Percentiles rank a stretch among this genome's conserved stretches.
phyloP scores from a whole-genome alignment of 2,329 filamentous ascomycete species.

The Cadophora sp. region DNA sequence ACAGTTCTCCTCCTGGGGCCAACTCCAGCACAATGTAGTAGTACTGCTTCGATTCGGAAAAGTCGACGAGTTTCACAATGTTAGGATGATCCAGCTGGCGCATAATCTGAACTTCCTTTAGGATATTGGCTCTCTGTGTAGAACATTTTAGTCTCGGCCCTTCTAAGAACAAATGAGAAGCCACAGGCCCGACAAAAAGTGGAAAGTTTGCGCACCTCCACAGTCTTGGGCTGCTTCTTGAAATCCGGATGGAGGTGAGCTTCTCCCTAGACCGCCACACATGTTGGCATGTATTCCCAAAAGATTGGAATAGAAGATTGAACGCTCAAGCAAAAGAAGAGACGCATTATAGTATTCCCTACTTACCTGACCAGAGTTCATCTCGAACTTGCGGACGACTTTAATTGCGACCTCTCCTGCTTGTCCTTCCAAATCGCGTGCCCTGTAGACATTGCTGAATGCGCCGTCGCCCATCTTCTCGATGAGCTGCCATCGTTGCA shows the following conservation, averaged over 20 bases:
- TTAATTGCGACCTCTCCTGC: slow-evolving; percentile 92
- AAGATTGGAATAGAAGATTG: slow-evolving; percentile 1
- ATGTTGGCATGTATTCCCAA: slow-evolving; percentile 59
- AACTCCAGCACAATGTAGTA: slow-evolving; percentile 98
- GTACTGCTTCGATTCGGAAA: slow-evolving; percentile 91
- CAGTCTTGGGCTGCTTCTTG: slow-evolving; percentile 91
- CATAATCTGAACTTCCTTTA: slow-evolving; percentile 99
- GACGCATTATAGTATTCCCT: slow-evolving; percentile 40
- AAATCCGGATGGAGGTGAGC: slow-evolving; percentile 95
- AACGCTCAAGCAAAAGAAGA: slow-evolving; percentile 32
- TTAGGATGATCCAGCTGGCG: slow-evolving; percentile 95
- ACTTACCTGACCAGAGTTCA: slow-evolving; percentile 98
- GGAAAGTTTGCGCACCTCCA: slow-evolving; percentile 80
- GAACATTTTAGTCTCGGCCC: slow-evolving; percentile 23
- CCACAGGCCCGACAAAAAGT: slow-evolving; percentile 40
- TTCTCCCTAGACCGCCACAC: slow-evolving; percentile 72
- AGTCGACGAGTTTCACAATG: slow-evolving; percentile 91
- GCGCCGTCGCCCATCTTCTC: slow-evolving; percentile 99
- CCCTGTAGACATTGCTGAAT: slow-evolving; percentile 98
- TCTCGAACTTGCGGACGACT: slow-evolving; percentile 97
- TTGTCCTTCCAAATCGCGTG: slow-evolving; percentile 74
- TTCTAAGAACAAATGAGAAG: background rate
- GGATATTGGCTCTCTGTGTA: slow-evolving; percentile 86
- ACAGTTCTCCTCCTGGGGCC: slow-evolving; percentile 93
- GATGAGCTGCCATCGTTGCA: slow-evolving; percentile 84